Evolutionary conservation across 345 rosid genomes (phyloP), one percentile per base, ranked within the genome.

Genomic region (Murraya koenigii): DNA sequence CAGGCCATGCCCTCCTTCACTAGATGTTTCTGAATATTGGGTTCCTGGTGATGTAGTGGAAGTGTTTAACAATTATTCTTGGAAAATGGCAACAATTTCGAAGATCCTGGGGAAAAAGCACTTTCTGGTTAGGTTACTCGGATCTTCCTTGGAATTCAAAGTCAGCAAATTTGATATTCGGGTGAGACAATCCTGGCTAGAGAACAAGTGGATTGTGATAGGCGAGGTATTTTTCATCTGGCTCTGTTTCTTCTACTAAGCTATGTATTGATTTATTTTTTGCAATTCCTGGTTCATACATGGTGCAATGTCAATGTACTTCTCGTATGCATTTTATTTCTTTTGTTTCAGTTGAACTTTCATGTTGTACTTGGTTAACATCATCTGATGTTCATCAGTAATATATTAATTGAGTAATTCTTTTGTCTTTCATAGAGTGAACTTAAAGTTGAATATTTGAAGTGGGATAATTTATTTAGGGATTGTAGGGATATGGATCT

Each of bases 1-100:
- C 76, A 87, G 96, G 84, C 98, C 98, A 69, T 80, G 83, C 75
- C 89, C 91, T 58, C 96, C 82, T 36, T 65, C 64, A 33, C 65
- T 62, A 33, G 83, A 76, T 36, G 85, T 80, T 66, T 71, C 78
- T 6, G 85, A 82, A 60, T 79, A 79, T 76, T 92, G 92, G 95
- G 66, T 72, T 78, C 86, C 88, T 59, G 95, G 95, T 75, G 94
- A 94, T 84, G 88, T 92, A 41, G 85, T 94, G 3, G 98, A 94
- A 89, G 93, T 92, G 71, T 86, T 84, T 66, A 78, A 88, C 41
- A 78, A 75, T 76, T 83, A 83, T 78, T 87, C 89, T n/a, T 94
- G 98, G 98, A 94, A 88, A 85, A 88, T 88, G 89, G 98, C 91
- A 26, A 89, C 84, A 15, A 83, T 94, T 55, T 85, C 83, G 4